These are phyloP conservation scores for Haplographium delicatum DNA, from an alignment of 495 filamentous ascomycete genomes.

Conservation along the genomic window DNA sequence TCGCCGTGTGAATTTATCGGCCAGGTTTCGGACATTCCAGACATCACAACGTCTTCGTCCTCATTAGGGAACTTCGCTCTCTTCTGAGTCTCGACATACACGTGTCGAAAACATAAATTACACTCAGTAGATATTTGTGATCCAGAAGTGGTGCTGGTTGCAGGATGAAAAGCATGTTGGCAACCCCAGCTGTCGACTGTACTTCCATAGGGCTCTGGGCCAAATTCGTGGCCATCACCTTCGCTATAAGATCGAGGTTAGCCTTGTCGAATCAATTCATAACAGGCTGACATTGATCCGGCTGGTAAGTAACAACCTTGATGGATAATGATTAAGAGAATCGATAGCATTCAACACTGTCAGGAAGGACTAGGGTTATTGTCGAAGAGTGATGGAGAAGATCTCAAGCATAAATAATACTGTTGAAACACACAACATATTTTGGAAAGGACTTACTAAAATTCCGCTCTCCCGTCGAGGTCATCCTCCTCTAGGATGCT, in stretches of 20 bases:
- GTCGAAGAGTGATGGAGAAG: no score
- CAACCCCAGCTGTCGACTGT: constrained; percentile 18
- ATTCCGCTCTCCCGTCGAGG: constrained; percentile 15
- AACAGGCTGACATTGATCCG: no score
- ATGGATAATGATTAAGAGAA: no score
- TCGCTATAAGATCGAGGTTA: no score
- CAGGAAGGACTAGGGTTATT: no score
- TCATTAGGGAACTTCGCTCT: not conserved
- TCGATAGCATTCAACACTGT: no score
- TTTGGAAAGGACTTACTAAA: no score
- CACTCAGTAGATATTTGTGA: constrained; percentile 11
- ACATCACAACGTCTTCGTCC: not conserved
- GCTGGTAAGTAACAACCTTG: no score
- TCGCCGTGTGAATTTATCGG: not conserved
- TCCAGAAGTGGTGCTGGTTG: not conserved
- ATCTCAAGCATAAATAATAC: no score
- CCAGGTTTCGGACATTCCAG: not conserved
- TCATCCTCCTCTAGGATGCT: constrained; percentile 12
- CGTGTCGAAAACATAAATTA: constrained; percentile 16
- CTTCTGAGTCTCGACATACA: not conserved
- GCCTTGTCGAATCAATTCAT: no score
- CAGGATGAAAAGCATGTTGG: constrained; percentile 10
- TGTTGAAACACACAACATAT: no score
- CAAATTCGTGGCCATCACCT: constrained; percentile 15
- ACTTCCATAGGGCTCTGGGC: constrained; percentile 14